Base-by-base conservation (phyloP, 192 early-diverging fungal genomes). In the Coemansia sp. region DNA sequence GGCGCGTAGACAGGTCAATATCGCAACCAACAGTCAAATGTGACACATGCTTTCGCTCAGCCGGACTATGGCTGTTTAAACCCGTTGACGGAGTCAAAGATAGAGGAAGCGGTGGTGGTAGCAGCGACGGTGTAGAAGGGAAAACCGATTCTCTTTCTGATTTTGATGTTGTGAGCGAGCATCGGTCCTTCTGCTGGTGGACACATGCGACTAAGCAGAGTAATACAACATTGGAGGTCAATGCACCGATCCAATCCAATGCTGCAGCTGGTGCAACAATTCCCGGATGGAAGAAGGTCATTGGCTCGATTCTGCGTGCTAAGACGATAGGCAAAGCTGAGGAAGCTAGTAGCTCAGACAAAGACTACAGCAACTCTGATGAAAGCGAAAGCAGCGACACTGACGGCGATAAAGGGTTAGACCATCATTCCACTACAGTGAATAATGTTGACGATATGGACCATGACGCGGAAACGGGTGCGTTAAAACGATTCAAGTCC, bases 161-260 rank as follows among this genome's bases (percentile, higher is more conserved):
- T 27, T 80, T 83, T 38, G 55, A 75, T 50, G 73, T 50, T 22
- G 63, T 58, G 4, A 55, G 57, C 17, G 82, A 83, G 54, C 82
- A 83, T 36, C 60, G 82, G 10, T 20, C 70, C 9, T 83, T 76
- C 52, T 83, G 82, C 73, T 83, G 79, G 59, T 83, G 82, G 82
- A 61, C 55, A 6, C 53, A 68, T 23, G 70, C 73, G 3, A 38
- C 62, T 3, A 55, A 56, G 14, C 30, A 41, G 20, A 23, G 23
- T 30, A 57, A 38, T 30, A 30, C 3, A n/a, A 14, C 1, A 31
- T 17, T 15, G 14, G 52, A 50, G 17, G 23, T 6, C n/a, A 33
- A 31, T 19, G 25, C 28, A 6, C 5, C 29, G 9, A 15, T 30
- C 29, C 52, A 33, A 14, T 33, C 52, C 17, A n/a, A 1, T 31